Evolutionary conservation across 768 basidiomycete genomes (phyloP).

Genomic region (Boletus pseudo-olivaceus): DNA sequence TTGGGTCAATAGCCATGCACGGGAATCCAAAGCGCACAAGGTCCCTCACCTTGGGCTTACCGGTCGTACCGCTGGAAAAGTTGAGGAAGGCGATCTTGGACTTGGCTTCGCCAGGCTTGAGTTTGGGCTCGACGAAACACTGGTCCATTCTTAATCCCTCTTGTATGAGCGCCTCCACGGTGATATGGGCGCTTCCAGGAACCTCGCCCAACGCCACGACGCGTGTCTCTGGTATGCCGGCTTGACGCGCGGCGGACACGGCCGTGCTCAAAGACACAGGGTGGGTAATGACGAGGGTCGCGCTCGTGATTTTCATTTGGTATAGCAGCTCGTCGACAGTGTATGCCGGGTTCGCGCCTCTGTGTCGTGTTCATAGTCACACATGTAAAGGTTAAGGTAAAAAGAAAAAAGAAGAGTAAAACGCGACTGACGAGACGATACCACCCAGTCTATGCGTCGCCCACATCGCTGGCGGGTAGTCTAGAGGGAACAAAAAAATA

Average conservation of each 20-base stretch:
- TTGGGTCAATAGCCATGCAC: background rate
- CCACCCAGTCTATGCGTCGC: constrained; percentile 56
- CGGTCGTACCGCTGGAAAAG: constrained; percentile 77
- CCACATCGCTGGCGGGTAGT: constrained; percentile 56
- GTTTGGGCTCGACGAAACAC: constrained; percentile 43
- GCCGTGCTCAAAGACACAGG: constrained; percentile 28
- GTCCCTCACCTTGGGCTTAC: constrained; percentile 35
- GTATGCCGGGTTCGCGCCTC: constrained; percentile 36
- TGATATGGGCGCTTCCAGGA: constrained; percentile 14
- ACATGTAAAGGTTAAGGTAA: background rate
- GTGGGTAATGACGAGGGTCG: constrained; percentile 32
- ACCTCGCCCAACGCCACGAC: constrained; percentile 26
- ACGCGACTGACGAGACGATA: constrained; percentile 50
- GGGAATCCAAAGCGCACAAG: background rate
- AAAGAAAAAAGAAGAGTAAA: background rate
- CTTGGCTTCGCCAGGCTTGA: constrained; percentile 57
- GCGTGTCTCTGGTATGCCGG: constrained; percentile 29
- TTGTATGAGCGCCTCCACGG: constrained; percentile 50
- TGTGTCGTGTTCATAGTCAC: constrained; percentile 4
- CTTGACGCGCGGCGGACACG: constrained; percentile 27
- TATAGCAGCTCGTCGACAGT: constrained; percentile 31
- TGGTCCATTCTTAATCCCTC: constrained; percentile 33
- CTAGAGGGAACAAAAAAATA: constrained; percentile 29
- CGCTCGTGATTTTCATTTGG: constrained; percentile 27
- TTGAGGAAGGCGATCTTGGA: constrained; percentile 62